Evolutionary conservation across 441 rosid species (phyloP).

Genomic region (Adansonia madagascariensis): DNA sequence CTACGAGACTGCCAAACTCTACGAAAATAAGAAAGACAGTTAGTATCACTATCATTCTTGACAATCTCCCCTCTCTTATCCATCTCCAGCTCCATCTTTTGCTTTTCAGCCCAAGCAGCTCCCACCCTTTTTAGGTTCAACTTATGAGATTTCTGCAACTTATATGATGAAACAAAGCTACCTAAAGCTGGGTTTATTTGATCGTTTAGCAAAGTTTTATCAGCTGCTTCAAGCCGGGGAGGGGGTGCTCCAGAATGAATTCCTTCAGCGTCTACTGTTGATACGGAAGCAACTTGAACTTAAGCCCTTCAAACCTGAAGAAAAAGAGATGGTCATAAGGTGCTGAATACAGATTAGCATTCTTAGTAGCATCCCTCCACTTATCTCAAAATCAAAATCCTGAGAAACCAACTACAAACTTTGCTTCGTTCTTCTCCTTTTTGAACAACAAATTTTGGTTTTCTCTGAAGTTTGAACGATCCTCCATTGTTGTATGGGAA

Average conservation of each 20-base stretch:
- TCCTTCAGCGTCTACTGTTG: slow-evolving; percentile 45
- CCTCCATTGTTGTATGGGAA: slow-evolving; percentile 9
- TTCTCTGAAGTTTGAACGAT: background rate
- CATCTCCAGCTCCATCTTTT: slow-evolving; percentile 86
- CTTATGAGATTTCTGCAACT: slow-evolving; percentile 52
- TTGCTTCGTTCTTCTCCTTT: slow-evolving; percentile 45
- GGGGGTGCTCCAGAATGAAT: slow-evolving; percentile 89
- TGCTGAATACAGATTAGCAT: background rate
- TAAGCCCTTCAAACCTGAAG: slow-evolving; percentile 48
- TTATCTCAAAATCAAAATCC: slow-evolving; percentile 1
- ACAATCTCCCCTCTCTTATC: slow-evolving; percentile 69
- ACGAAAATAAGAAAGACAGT: slow-evolving; percentile 96
- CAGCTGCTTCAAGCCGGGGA: slow-evolving; percentile 72
- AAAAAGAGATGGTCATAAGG: slow-evolving; percentile 17
- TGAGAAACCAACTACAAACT: slow-evolving; percentile 45
- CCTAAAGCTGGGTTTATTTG: slow-evolving; percentile 37
- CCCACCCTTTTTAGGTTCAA: slow-evolving; percentile 91
- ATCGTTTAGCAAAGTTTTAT: slow-evolving; percentile 40
- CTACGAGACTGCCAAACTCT: slow-evolving; percentile 97
- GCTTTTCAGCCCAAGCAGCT: slow-evolving; percentile 94
- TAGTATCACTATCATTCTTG: slow-evolving; percentile 49
- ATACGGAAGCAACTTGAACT: slow-evolving; percentile 40
- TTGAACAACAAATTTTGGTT: slow-evolving; percentile 27
- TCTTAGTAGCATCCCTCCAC: background rate
- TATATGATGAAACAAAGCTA: slow-evolving; percentile 37